Conservation (phyloP, 306 rosid species). For the Castanea mollissima region DNA sequence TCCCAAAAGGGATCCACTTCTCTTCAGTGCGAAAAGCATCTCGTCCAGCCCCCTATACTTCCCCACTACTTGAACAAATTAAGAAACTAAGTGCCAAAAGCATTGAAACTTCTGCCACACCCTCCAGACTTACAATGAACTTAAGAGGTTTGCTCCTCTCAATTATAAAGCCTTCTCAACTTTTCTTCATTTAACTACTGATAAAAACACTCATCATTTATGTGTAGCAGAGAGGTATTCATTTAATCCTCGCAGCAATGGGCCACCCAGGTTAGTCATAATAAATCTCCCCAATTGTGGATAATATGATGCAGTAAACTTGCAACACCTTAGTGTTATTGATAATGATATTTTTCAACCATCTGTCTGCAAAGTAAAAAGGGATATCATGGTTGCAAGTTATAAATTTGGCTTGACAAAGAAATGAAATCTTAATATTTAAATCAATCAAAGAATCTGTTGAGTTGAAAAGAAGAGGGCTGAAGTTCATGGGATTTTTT, state of each 20-base stretch:
- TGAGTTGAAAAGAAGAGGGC: neutral
- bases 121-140: conserved; percentile 29
- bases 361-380: neutral
- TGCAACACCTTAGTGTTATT: neutral
- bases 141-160: conserved; percentile 51
- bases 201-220: neutral
- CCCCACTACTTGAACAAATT: conserved; percentile 57
- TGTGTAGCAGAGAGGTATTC: conserved; percentile 51
- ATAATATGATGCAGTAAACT: neutral
- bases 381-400: neutral
- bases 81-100: conserved; percentile 25
- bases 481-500: neutral
- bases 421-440: neutral
- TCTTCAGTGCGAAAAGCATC: conserved; percentile 59
- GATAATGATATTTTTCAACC: neutral
- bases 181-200: neutral
- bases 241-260: conserved; percentile 60
- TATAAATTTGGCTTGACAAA: neutral
- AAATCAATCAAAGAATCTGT: neutral
- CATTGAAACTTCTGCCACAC: conserved; percentile 22
- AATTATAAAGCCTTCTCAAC: conserved; percentile 1
- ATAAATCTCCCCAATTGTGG: neutral
- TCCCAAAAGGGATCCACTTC: conserved; percentile 67
- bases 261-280: conserved; percentile 39
- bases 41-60: conserved; percentile 57